Evolutionary conservation across 1,284 basidiomycete species (phyloP), one percentile per base, ranked within the genome.

Genomic region (Trametes sp.): DNA sequence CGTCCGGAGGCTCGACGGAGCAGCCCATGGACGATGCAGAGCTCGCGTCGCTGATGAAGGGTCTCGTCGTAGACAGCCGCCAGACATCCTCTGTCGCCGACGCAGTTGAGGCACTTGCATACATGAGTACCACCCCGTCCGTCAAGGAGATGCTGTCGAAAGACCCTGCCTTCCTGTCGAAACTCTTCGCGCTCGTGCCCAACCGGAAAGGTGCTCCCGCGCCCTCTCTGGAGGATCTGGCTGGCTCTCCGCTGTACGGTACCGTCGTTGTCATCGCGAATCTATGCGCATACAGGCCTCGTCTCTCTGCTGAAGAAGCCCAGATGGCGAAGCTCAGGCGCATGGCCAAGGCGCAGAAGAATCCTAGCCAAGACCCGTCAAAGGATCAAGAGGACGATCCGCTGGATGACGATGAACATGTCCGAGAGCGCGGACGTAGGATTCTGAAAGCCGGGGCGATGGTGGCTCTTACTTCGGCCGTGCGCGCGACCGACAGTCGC

Each of bases 71-170:
- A 28, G 75, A 73, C 63, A 75, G 75, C 23, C 74, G 78, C 41
- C 68, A 78, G 38, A 66, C 72, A 14, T 74, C 80, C 23, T 83
- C 84, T 41, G 72, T 84, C 31, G 76, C 81, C 9, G 89, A 93
- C 66, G 88, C 87, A 8, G 79, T 96, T 21, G 95, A 98, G 77
- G 94, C 90, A 0, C 77, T 98, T 55, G 92, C 92, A 9, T 93
- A 96, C 74, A 84, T 95, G 60, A 92, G 88, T 62, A 79, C 85
- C 35, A 84, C 88, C 64, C 81, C 92, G 0, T 66, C 75, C 1
- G 80, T 93, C 66, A 93, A 94, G 75, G 88, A 90, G 65, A 72
- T 75, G 33, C 77, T 96, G 46, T 84, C 87, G 16, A 77, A 77
- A 16, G 84, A 90, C 65, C 33, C 78, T 0, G 65, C 71, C 0